These are phyloP conservation scores for Zygosaccharomyces pseudobailii DNA, from an alignment of 1,139 yeast species.

Conservation along the genomic window DNA sequence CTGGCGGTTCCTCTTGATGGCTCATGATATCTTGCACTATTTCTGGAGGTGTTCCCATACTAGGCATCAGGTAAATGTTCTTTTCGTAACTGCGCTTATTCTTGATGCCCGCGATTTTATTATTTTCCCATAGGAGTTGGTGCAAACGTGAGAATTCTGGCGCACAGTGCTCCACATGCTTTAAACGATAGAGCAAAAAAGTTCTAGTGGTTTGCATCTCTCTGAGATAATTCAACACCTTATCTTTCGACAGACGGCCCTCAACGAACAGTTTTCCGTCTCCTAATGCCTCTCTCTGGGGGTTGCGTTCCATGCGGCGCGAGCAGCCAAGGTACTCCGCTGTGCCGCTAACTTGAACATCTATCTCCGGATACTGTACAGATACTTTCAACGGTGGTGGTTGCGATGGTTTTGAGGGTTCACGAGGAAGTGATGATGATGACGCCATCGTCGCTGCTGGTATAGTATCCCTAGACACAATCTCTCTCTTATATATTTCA, in stretches of 20 bases:
- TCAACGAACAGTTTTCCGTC: constrained; percentile 24
- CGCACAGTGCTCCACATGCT: constrained; percentile 8
- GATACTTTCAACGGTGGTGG: constrained; percentile 1
- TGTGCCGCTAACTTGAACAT: constrained; percentile 9
- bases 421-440: neutral
- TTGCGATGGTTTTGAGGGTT: constrained; percentile 5
- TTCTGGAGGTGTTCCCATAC: constrained; percentile 3
- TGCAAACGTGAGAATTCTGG: constrained; percentile 13
- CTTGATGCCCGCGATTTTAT: constrained; percentile 22
- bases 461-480: constrained; percentile 12
- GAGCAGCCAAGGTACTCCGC: constrained; percentile 11
- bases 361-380: constrained; percentile 11
- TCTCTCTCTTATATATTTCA: constrained; percentile 22
- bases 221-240: constrained; percentile 22
- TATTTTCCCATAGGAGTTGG: constrained; percentile 18
- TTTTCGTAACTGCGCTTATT: constrained; percentile 21
- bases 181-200: constrained; percentile 20
- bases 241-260: constrained; percentile 23
- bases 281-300: constrained; percentile 18
- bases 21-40: neutral
- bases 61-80: constrained; percentile 23
- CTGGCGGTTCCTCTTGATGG: neutral
- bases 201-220: constrained; percentile 21
- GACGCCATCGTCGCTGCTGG: neutral
- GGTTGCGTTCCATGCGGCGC: constrained; percentile 9